Base-by-base conservation (phyloP, 495 filamentous ascomycete genomes). In the Amphirosellinia nigrospora region DNA sequence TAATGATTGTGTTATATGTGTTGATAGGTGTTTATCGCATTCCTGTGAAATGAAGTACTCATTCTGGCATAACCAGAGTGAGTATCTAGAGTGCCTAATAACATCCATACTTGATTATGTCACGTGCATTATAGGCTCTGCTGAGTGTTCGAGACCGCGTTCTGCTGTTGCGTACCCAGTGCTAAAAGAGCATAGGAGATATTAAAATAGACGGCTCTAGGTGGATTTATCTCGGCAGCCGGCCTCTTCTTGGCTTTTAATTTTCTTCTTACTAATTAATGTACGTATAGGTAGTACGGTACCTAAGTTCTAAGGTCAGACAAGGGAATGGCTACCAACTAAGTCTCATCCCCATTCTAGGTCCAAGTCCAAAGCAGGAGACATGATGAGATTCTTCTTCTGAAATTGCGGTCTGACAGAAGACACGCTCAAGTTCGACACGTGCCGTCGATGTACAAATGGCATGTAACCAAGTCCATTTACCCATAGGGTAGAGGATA, bases 381-480 rank as follows among this genome's bases (percentile, higher is more conserved):
- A 52, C 11, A 53, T 26, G 4, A 30, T 53, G 9, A 8, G 23
- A 28, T 15, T 10, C 46, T 50, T 7, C 38, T 19, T n/a, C 16
- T n/a, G 45, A 65, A 64, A 52, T 38, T 65, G 61, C 62, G 32
- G 62, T 65, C 45, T 53, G 41, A 64, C 28, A 23, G 43, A 36
- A 64, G 6, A 46, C 32, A 28, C 28, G 6, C 7, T 36, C 36
- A 21, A 23, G 28, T 45, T 10, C 43, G 43, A 41, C 63, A 65
- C 63, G 43, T 65, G 62, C 30, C 53, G 45, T n/a, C 28, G 62
- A 65, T n/a, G 19, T 16, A 38, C 61, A 38, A 9, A 46, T 46
- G 59, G 61, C 16, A 45, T 28, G 30, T 50, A 41, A 43, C 21
- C 15, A 32, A 38, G 43, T 26, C 16, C 15, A 13, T 64, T 36